Conservation (phyloP, 345 rosid genomes). For the Gynandropsis gynandra region DNA sequence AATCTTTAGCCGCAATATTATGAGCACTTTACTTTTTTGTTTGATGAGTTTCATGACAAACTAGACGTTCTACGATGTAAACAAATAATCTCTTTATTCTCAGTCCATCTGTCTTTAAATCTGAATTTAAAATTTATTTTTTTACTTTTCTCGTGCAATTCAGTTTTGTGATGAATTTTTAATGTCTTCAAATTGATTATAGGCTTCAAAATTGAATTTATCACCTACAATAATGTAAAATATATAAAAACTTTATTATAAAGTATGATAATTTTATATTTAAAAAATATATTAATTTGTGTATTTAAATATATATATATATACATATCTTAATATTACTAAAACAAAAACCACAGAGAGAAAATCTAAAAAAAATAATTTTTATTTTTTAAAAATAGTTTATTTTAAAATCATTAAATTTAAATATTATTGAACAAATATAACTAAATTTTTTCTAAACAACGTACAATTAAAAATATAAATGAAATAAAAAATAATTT, state of each 20-base stretch:
- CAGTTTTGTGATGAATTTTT: slow-evolving; percentile 35
- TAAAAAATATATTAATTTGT: too few relatives aligned
- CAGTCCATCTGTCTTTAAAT: slow-evolving; percentile 43
- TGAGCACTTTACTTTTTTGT: slow-evolving; percentile 48
- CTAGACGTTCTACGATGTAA: slow-evolving; percentile 26
- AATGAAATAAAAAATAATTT: too few relatives aligned
- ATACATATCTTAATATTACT: slow-evolving; percentile 51
- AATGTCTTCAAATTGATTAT: slow-evolving; percentile 35
- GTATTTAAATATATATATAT: too few relatives aligned
- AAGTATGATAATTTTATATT: too few relatives aligned
- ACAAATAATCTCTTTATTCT: slow-evolving; percentile 32
- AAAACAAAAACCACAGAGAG: too few relatives aligned
- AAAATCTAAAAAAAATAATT: too few relatives aligned
- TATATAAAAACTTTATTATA: not conserved
- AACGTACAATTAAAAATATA: too few relatives aligned
- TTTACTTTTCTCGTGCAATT: slow-evolving; percentile 48
- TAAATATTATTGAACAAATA: too few relatives aligned
- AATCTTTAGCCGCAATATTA: slow-evolving; percentile 53
- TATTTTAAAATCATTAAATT: too few relatives aligned
- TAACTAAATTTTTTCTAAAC: too few relatives aligned
- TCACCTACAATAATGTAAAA: slow-evolving; percentile 29
- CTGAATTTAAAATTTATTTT: slow-evolving; percentile 40
- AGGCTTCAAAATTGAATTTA: slow-evolving; percentile 48
- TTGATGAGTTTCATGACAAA: slow-evolving; percentile 33
- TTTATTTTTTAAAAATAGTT: too few relatives aligned